Evolutionary conservation across 1,284 basidiomycete genomes (phyloP).

Genomic region (Malassezia nana): DNA sequence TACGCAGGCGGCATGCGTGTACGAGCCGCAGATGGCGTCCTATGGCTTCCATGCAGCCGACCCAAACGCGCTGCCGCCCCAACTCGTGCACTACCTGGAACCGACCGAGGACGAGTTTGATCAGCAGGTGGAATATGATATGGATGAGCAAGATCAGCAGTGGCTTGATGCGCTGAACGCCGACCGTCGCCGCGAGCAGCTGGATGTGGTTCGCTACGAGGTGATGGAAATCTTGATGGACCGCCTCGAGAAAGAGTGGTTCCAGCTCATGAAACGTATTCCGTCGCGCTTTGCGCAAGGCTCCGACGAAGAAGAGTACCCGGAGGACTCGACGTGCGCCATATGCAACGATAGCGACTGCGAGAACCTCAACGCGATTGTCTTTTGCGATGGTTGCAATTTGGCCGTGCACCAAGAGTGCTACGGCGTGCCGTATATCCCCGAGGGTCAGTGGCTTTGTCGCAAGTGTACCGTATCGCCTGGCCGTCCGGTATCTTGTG

Average conservation of each 20-base stretch:
- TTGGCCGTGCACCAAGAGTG: constrained; percentile 98
- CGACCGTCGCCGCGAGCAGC: constrained; percentile 68
- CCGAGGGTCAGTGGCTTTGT: constrained; percentile 98
- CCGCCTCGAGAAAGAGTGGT: constrained; percentile 97
- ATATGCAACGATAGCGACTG: constrained; percentile 97
- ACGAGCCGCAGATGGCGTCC: constrained; percentile 27
- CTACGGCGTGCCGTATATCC: constrained; percentile 98
- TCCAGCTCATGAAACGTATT: constrained; percentile 49
- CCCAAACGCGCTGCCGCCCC: constrained; percentile 65
- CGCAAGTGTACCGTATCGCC: constrained; percentile 96
- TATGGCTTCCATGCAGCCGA: constrained; percentile 60
- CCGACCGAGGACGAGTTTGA: constrained; percentile 85
- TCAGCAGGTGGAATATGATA: constrained; percentile 94
- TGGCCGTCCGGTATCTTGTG: constrained; percentile 83
- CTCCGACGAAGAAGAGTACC: constrained; percentile 23
- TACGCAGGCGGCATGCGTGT: constrained; percentile 25
- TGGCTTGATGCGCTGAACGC: constrained; percentile 82
- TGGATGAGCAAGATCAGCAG: constrained; percentile 98
- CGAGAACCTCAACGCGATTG: constrained; percentile 96
- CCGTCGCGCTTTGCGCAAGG: constrained; percentile 24
- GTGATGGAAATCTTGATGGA: constrained; percentile 94
- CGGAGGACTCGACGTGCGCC: constrained; percentile 63
- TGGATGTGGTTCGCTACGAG: constrained; percentile 60
- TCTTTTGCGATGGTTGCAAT: constrained; percentile 99
- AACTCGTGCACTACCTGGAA: constrained; percentile 85